Evolutionary conservation across 2,329 filamentous ascomycete species (phyloP), one percentile per base, ranked within the genome.

Genomic region (Aureobasidium sp.): DNA sequence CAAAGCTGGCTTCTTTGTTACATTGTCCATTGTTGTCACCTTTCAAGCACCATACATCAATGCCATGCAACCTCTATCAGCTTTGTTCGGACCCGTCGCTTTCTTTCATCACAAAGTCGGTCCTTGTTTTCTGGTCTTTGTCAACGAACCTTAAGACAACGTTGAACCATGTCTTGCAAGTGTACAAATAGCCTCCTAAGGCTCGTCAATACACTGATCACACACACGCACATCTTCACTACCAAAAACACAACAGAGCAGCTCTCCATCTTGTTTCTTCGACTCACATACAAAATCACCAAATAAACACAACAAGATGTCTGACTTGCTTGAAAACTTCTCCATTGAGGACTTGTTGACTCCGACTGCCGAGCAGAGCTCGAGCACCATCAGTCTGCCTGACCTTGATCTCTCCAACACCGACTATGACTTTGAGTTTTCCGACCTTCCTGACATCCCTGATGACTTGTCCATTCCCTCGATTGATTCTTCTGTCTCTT

Each of bases 291-390:
- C 25, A 37, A n/a, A 52, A 30, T n/a, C 21, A n/a, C 34, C 25
- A 30, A 30, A 13, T 25, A 13, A 37, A n/a, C 4, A 29, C 50
- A 54, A 42, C 36, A 54, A 30, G 50, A 54, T 54, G 50, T 42
- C 50, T 54, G 50, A 54, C 8, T 27, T 54, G 50, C 50, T 41
- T 54, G 50, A 30, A 39, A 54, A 42, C 36, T 54, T 54, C 36
- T 30, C 34, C 7, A 15, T 41, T 30, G 50, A 54, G 36, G 36
- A 41, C 50, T 30, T 30, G 50, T 30, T 54, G 36, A 54, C 36
- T 54, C 6, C 39, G 3, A 45, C 27, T 57, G 39, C 37, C 53
- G 53, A 57, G 53, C 53, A 44, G 53, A 30, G 30, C 53, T 57
- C 29, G 53, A 42, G 16, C 36, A 44, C 29, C 13, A n/a, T 34